A percentile compares a stretch with the other conserved stretches of the same genome.
Conservation (phyloP, 1,284 basidiomycete genomes). For the Microbotryum intermedium region DNA sequence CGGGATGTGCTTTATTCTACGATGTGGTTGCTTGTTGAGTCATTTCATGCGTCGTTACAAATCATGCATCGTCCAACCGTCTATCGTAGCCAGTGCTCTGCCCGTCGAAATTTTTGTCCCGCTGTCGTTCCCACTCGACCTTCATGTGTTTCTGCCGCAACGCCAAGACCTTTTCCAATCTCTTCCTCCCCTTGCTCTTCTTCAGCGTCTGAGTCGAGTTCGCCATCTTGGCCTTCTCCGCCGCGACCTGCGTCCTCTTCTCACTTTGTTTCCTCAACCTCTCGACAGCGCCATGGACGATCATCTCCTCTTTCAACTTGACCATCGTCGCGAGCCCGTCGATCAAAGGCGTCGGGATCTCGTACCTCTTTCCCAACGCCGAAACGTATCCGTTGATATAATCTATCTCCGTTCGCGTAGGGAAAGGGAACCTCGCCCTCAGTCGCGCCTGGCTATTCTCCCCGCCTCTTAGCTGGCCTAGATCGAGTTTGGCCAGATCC, state of each 20-base stretch:
- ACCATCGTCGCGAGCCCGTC: slow-evolving; percentile 56
- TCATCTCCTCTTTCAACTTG: slow-evolving; percentile 44
- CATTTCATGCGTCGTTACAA: too few relatives aligned
- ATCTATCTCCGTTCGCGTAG: slow-evolving; percentile 66
- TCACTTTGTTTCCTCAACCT: slow-evolving; percentile 4
- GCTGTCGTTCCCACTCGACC: too few relatives aligned
- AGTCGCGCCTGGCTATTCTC: slow-evolving; percentile 32
- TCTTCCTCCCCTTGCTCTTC: too few relatives aligned
- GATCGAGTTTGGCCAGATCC: neutral
- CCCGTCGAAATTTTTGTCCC: too few relatives aligned
- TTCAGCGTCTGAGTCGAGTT: too few relatives aligned
- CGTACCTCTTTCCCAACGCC: slow-evolving; percentile 54
- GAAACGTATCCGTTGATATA: slow-evolving; percentile 81
- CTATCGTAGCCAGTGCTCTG: too few relatives aligned
- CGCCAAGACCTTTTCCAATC: too few relatives aligned
- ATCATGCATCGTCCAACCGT: too few relatives aligned
- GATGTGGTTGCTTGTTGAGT: too few relatives aligned
- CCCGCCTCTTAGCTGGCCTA: slow-evolving; percentile 29
- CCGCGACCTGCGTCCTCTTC: neutral
- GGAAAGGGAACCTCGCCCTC: slow-evolving; percentile 49
- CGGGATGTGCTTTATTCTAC: too few relatives aligned
- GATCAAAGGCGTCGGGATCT: slow-evolving; percentile 57
- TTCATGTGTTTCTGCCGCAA: too few relatives aligned
- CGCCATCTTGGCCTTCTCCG: too few relatives aligned
- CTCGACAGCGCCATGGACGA: slow-evolving; percentile 21